Base-by-base conservation (phyloP, 1,284 basidiomycete genomes). In the Cystobasidium slooffiae region DNA sequence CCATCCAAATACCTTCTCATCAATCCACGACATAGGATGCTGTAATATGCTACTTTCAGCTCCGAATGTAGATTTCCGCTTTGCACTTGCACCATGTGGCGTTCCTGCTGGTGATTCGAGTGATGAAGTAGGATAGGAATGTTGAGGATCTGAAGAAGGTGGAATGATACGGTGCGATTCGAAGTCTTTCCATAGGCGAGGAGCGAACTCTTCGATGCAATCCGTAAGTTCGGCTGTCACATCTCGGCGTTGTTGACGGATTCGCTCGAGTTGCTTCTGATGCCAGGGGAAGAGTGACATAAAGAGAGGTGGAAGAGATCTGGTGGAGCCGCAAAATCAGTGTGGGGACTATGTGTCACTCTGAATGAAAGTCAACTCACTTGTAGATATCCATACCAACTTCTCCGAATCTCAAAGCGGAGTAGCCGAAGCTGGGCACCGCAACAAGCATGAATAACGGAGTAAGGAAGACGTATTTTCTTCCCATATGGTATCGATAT, bases 311-410 rank as follows among this genome's bases (percentile, higher is more conserved):
- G 93, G 89, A 20, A 99, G 86, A 37, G 94, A 96, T 83, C 93
- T 96, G 77, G n/a, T 37, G 44, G 53, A 6, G 4, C 12, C 7
- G 14, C 1, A 67, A 5, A 39, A 39, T 31, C 24, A 10, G 20
- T 22, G 61, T 59, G 62, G 16, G 66, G 24, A 55, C 22, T 69
- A n/a, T 4, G 47, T 63, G 18, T 58, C 22, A 72, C 3, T 46
- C 9, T 18, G 62, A 49, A 55, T 51, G 41, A 3, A 1, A 39
- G 55, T 22, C 53, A n/a, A 79, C 80, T 69, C 64, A 97, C 93
- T 99, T 99, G 77, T 97, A 87, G 46, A 99, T 94, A 81, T 99
- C 97, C 88, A 98, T 91, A 47, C 97, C 97, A 20, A 96, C 97
- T 83, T 99, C 97, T 59, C 96, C 96, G 81, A 99, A 99, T 83